Evolutionary conservation across 768 basidiomycete genomes (phyloP), one percentile per base, ranked within the genome.

Genomic region (Trametes gibbosa): DNA sequence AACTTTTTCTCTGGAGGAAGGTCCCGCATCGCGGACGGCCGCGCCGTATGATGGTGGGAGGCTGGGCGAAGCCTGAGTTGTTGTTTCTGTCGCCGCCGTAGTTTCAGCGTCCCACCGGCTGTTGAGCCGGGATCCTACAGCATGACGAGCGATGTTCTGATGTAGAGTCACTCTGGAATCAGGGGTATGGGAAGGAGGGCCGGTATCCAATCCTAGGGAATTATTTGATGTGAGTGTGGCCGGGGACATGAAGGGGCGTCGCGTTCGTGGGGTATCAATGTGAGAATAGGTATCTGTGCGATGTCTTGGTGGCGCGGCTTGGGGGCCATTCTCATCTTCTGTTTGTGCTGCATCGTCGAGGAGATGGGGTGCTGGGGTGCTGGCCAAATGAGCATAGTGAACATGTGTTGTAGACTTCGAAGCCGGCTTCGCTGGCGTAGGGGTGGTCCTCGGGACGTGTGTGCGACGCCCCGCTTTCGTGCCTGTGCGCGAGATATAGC

Each of bases 11-110:
- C 50, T 53, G 41, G 45, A 61, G 37, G 63, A 48, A 50, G 62
- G 42, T 13, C 56, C 68, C 39, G 47, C 7, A 17, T 65, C 63
- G 47, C 74, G 74, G 21, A 74, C 68, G 34, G 76, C 75, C 25
- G 79, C 75, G 50, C 76, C 74, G 68, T 84, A 82, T 29, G 82
- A 80, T 29, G 81, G 82, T 3, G 79, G 79, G 17, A 73, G 77
- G 53, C 74, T 78, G 14, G 81, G 73, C 56, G 72, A 71, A 2
- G 74, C 69, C 10, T 66, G 64, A 25, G 68, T 58, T 7, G 59
- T 58, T 13, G 70, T 74, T 35, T 71, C 73, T 21, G 74, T 75
- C 35, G 65, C 75, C 32, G 79, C 77, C 24, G 74, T 72, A 35
- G 69, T 67, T 55, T 73, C 72, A 19, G 68, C 65, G 27, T 74